Evolutionary conservation across 2,329 filamentous ascomycete species (phyloP).

Genomic region (Aureobasidium pullulans): DNA sequence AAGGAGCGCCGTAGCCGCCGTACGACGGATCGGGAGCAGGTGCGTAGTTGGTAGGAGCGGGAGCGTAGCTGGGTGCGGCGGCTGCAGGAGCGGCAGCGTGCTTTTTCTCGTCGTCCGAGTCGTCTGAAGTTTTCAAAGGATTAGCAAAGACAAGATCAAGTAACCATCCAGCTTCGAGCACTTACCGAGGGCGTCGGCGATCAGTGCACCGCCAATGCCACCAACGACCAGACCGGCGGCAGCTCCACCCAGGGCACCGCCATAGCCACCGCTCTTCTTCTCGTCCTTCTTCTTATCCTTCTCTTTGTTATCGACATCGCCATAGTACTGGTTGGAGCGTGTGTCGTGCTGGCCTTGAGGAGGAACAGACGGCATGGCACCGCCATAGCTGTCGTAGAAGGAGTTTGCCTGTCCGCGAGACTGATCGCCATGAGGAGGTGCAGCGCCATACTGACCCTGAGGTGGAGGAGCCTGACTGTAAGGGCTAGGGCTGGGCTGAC

Average conservation of each 20-base stretch:
- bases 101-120: slow-evolving; percentile 28
- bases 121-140: slow-evolving; percentile 21
- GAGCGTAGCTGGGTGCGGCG: background rate
- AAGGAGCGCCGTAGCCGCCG: background rate
- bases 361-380: slow-evolving; percentile 16
- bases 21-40: slow-evolving; percentile 6
- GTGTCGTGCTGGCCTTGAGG: slow-evolving; percentile 18
- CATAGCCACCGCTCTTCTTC: slow-evolving; percentile 40
- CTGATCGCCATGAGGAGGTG: slow-evolving; percentile 4
- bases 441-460: background rate
- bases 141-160: slow-evolving; percentile 10
- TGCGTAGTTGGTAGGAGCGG: slow-evolving; percentile 2
- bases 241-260: slow-evolving; percentile 40
- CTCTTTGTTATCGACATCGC: slow-evolving; percentile 22
- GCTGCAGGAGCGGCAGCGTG: slow-evolving; percentile 12
- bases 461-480: slow-evolving; percentile 1
- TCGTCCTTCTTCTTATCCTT: slow-evolving; percentile 27
- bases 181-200: slow-evolving; percentile 51
- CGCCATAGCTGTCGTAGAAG: slow-evolving; percentile 9
- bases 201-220: slow-evolving; percentile 49
- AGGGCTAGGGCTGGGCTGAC: background rate
- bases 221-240: slow-evolving; percentile 52
- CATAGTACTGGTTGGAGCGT: slow-evolving; percentile 19
- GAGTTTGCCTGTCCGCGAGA: slow-evolving; percentile 1
- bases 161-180: slow-evolving; percentile 15